A percentile compares a stretch with the other conserved stretches of the same genome.
phyloP scores from a whole-genome alignment of 345 rosid species.

The Gossypioides kirkii region DNA sequence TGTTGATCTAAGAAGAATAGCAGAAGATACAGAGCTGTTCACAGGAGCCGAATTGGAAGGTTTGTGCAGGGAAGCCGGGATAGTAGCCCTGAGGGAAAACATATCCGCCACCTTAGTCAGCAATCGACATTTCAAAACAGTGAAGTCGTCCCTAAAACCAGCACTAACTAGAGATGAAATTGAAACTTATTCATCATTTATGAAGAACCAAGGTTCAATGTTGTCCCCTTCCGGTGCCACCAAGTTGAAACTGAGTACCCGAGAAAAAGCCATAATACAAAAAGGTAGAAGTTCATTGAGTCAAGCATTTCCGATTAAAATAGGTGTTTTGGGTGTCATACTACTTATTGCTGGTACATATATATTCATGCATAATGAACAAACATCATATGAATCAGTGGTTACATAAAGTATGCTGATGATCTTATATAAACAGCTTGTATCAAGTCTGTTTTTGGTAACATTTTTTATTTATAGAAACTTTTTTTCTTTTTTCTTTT shows the following conservation, averaged over 20 bases:
- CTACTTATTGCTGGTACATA: constrained; percentile 33
- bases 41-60: constrained; percentile 89
- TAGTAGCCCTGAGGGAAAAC: constrained; percentile 77
- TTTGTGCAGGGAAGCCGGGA: constrained; percentile 82
- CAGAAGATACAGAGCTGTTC: constrained; percentile 73
- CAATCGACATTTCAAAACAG: constrained; percentile 63
- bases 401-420: constrained; percentile 24
- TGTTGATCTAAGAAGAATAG: constrained; percentile 61
- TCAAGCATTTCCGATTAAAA: constrained; percentile 23
- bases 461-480: no score
- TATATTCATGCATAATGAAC: constrained; percentile 23
- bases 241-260: constrained; percentile 10
- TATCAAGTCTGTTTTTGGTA: not conserved
- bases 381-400: constrained; percentile 14
- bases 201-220: constrained; percentile 21
- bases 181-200: constrained; percentile 55
- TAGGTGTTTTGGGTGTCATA: constrained; percentile 32
- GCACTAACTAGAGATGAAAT: constrained; percentile 61
- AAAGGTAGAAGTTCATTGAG: constrained; percentile 10
- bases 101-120: constrained; percentile 52
- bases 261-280: not conserved
- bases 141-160: constrained; percentile 60
- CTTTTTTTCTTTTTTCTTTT: no score
- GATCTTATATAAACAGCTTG: not conserved
- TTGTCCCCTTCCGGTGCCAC: not conserved